Base-by-base conservation (phyloP, 345 rosid genomes). In the Syzygium aqueum region DNA sequence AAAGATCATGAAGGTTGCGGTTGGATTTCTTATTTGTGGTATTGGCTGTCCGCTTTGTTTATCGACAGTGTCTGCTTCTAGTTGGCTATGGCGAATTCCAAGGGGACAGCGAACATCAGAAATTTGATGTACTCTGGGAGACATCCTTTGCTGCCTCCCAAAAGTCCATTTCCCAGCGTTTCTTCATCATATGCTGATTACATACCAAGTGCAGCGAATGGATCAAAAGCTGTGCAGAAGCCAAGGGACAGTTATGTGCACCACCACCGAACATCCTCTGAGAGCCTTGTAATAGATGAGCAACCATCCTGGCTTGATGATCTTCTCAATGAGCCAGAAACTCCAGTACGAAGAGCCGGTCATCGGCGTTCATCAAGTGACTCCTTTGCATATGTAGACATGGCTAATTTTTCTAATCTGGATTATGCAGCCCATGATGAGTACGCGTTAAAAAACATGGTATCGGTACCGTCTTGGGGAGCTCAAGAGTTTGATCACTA, bases 281-380 rank as follows among this genome's bases (percentile, higher is more conserved):
- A 96, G 94, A 95, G 96, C 84, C 85, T 94, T 85, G 87, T 96
- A 84, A 86, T 94, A 78, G 99, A 98, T 84, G 99, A 96, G 90
- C 99, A 95, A 89, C 99, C 99, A 86, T 98, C 96, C 86, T 98
- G 99, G 99, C 97, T 96, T 85, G 99, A 98, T 93, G 99, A 98
- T 93, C 97, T 96, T 85, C 98, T 98, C 86, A 94, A 96, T 50
- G 99, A 98, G 90, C 99, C 99, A 0, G 99, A 98, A 86, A 98
- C 96, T 65, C 99, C 99, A 84, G 98, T 93, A 30, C 94, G 94
- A 30, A 93, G 89, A 94, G 98, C 96, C 53, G 96, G 97, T 90
- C 99, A 98, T 92, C 90, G 99, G 84, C 98, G 99, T 52, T 98
- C 99, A 53, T 98, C 99, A 11, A 98, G 99, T 88, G 99, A 98